Conservation (phyloP, 495 filamentous ascomycete species). For the Lasiosphaeria miniovina region DNA sequence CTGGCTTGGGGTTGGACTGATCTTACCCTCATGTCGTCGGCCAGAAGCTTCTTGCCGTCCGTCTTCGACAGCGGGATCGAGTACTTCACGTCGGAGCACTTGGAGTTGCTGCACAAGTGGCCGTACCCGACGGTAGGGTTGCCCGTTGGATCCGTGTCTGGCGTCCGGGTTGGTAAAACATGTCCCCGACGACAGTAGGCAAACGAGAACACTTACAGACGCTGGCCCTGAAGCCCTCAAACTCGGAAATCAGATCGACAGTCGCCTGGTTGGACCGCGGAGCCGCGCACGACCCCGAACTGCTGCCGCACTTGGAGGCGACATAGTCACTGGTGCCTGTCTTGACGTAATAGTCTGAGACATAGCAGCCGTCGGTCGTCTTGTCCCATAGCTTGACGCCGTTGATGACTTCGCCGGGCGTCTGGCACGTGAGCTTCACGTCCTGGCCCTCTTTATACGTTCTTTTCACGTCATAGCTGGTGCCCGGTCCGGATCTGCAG, state of each 20-base stretch:
- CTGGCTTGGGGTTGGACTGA: neutral
- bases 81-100: conserved; percentile 46
- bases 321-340: conserved; percentile 18
- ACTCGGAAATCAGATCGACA: conserved; percentile 20
- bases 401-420: conserved; percentile 14
- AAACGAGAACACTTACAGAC: conserved; percentile 11
- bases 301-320: conserved; percentile 11
- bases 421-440: conserved; percentile 24
- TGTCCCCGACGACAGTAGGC: neutral
- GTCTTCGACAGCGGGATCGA: conserved; percentile 40
- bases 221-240: conserved; percentile 18
- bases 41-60: conserved; percentile 40
- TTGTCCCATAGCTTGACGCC: conserved; percentile 27
- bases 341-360: conserved; percentile 25
- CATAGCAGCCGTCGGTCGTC: conserved; percentile 27
- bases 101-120: conserved; percentile 42
- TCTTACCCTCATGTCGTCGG: conserved; percentile 39
- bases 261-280: conserved; percentile 20
- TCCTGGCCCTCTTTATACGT: conserved; percentile 18
- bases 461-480: conserved; percentile 13
- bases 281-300: conserved; percentile 5
- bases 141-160: conserved; percentile 42
- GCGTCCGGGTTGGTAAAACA: neutral
- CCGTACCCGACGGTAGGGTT: conserved; percentile 52
- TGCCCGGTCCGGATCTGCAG: conserved; percentile 19